These are phyloP conservation scores for Nectriaceae sp. DNA, from an alignment of 2,329 filamentous ascomycete species.

Conservation along the genomic window DNA sequence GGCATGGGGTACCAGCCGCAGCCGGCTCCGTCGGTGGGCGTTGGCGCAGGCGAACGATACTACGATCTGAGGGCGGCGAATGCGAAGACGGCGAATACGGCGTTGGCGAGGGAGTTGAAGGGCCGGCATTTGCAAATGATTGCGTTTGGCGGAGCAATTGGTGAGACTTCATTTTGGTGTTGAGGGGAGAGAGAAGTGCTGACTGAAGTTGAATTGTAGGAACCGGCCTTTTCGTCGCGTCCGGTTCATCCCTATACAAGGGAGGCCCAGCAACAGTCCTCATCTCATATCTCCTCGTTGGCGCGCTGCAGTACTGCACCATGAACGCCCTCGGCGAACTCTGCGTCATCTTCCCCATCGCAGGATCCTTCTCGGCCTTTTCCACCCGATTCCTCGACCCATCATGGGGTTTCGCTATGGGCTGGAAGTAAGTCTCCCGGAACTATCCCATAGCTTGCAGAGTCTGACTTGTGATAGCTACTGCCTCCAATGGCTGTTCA, in stretches of 20 bases:
- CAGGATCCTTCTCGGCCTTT: conserved; percentile 89
- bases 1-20: conserved; percentile 20
- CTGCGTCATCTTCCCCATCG: conserved; percentile 85
- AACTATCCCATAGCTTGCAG: not conserved
- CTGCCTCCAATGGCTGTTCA: conserved; percentile 82
- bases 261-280: conserved; percentile 79
- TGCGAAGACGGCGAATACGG: conserved; percentile 74
- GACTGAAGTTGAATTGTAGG: too few species aligned
- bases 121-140: conserved; percentile 94
- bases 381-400: conserved; percentile 94
- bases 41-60: conserved; percentile 41
- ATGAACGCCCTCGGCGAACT: conserved; percentile 91
- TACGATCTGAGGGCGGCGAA: conserved; percentile 61
- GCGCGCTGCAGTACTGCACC: conserved; percentile 87
- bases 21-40: conserved; percentile 12
- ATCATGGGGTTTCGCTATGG: too few species aligned
- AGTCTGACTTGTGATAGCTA: conserved; percentile 55
- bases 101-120: conserved; percentile 76
- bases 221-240: conserved; percentile 85
- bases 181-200: not conserved
- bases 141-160: conserved; percentile 90
- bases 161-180: conserved; percentile 44
- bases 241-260: conserved; percentile 68
- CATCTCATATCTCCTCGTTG: conserved; percentile 75
- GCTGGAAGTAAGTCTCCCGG: conserved; percentile 71